These are phyloP conservation scores for Gamsiella multidivaricata DNA, from an alignment of 192 early-diverging fungal genomes.

Conservation along the genomic window DNA sequence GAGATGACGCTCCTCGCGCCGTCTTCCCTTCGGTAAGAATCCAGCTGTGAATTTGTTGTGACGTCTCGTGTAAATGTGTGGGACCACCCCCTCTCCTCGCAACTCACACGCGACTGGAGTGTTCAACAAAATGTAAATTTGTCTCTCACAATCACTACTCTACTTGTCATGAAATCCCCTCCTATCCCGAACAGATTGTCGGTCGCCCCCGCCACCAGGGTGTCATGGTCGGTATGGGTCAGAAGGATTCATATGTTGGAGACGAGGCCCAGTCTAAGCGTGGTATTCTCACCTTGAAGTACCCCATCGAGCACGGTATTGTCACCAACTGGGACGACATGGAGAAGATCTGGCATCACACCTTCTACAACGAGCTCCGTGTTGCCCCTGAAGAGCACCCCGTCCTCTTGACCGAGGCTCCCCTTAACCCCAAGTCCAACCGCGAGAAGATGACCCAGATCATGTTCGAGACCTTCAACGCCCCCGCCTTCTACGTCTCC, in stretches of 20 bases:
- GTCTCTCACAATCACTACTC: too few relatives aligned
- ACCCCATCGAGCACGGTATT: slow-evolving; percentile 94
- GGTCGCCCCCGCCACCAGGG: slow-evolving; percentile 89
- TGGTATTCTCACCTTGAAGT: slow-evolving; percentile 87
- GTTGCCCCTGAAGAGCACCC: slow-evolving; percentile 98
- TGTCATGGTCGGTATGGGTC: slow-evolving; percentile 92
- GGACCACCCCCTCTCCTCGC: not conserved
- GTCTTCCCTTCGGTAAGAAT: slow-evolving; percentile 61
- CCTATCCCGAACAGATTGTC: slow-evolving; percentile 71
- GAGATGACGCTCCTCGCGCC: slow-evolving; percentile 91
- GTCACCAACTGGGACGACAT: slow-evolving; percentile 96
- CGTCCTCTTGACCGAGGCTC: slow-evolving; percentile 96
- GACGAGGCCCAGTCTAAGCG: slow-evolving; percentile 93
- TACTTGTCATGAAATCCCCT: not conserved
- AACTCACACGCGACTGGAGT: not conserved
- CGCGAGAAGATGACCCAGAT: slow-evolving; percentile 99
- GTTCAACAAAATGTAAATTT: not conserved
- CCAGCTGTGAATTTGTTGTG: slow-evolving; percentile 12
- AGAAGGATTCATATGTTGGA: slow-evolving; percentile 92
- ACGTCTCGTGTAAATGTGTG: slow-evolving; percentile 9
- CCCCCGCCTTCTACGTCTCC: slow-evolving; percentile 96
- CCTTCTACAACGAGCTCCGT: slow-evolving; percentile 97
- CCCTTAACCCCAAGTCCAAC: slow-evolving; percentile 98
- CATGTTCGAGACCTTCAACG: slow-evolving; percentile 99
- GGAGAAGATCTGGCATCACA: slow-evolving; percentile 98